These are phyloP conservation scores for Lactarius hatsudake DNA, from an alignment of 768 basidiomycete species.

Conservation along the genomic window DNA sequence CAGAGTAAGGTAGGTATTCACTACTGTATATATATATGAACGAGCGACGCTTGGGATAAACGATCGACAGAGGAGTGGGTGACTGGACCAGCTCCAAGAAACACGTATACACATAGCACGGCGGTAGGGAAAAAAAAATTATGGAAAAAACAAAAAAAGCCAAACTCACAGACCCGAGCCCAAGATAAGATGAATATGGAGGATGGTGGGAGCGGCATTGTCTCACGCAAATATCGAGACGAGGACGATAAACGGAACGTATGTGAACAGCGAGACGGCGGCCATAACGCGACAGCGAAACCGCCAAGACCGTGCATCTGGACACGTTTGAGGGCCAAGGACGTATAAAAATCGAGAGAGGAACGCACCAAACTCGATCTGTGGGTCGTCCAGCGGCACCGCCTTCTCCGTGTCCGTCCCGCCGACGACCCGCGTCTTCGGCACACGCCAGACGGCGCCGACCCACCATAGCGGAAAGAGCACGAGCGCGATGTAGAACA, in stretches of 20 bases:
- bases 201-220: not conserved
- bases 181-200: not conserved
- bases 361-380: constrained; percentile 68
- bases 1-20: not conserved
- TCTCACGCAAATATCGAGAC: constrained; percentile 56
- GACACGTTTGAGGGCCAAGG: constrained; percentile 2
- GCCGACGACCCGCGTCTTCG: constrained; percentile 60
- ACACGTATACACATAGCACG: constrained; percentile 1
- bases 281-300: constrained; percentile 73
- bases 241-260: constrained; percentile 75
- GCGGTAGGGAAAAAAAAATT: constrained; percentile 3
- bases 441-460: constrained; percentile 54
- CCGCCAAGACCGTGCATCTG: constrained; percentile 75
- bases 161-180: constrained; percentile 15
- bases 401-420: constrained; percentile 59
- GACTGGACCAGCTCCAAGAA: not conserved
- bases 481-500: constrained; percentile 72
- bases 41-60: constrained; percentile 3
- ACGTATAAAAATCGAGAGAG: not conserved
- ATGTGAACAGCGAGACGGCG: constrained; percentile 64
- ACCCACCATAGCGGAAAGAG: constrained; percentile 64
- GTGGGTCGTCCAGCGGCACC: constrained; percentile 74
- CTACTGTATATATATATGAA: constrained; percentile 10
- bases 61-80: not conserved
- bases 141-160: not conserved